Evolutionary conservation across 495 filamentous ascomycete genomes (phyloP), one percentile per base, ranked within the genome.

Genomic region (Xylaria longipes): DNA sequence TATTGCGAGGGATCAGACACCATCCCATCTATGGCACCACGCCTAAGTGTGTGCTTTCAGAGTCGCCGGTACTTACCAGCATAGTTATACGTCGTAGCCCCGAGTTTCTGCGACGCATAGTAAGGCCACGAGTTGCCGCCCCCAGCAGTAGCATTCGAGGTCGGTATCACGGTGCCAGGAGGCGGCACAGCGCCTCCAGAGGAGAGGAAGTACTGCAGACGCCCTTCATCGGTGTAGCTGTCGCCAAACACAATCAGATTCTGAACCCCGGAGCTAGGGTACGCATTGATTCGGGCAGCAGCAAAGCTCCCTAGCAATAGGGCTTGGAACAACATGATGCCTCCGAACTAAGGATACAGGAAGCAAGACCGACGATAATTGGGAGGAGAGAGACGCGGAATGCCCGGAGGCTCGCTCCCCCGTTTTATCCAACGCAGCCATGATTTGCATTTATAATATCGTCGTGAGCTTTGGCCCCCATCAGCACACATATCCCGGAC

Each of bases 211-310:
- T 92, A 92, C 1, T 75, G 71, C 25, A 92, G 75, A 3, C 92
- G 87, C 7, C 84, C 86, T 72, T 94, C 91, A 77, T 94, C 92
- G 1, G 90, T 92, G 76, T 90, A 94, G 80, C 91, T 93, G 79
- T 93, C 91, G 39, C 91, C 91, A 76, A 93, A 94, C 9, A 73
- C 58, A 25, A 72, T 50, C 68, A 70, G 33, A 20, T 70, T 70
- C 14, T 70, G n/a, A 27, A 70, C 39, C 20, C 20, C 56, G 14
- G 33, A 7, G 15, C 11, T 11, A 31, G 48, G 0, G 25, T 9
- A 56, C 14, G 31, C 29, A 39, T n/a, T 43, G 31, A 43, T 43
- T 7, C 48, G 35, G 22, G 35, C 48, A 29, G 65, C 65, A 41
- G 65, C 65, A 27, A 56, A 17, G 31, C 46, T 27, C 12, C 29